Conservation (phyloP, 805 yeast species). For the Metschnikowia lochheadii region DNA sequence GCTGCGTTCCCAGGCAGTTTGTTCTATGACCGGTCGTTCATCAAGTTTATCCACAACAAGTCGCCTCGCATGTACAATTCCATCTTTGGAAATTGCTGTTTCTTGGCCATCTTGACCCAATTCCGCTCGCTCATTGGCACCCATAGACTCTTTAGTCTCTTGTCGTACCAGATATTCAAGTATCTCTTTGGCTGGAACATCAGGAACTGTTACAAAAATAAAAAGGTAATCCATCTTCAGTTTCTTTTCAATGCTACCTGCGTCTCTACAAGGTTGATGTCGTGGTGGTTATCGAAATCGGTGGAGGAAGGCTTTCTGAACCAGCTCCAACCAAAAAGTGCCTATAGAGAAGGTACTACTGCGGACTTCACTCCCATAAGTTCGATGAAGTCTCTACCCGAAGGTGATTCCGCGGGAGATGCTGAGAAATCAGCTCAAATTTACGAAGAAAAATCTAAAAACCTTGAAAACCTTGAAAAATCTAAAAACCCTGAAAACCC, state of each 20-base stretch:
- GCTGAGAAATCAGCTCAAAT: neutral
- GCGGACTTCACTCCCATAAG: conserved; percentile 22
- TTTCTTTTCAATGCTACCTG: conserved; percentile 84
- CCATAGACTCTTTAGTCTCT: conserved; percentile 48
- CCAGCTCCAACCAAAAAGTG: conserved; percentile 31
- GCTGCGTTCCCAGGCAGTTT: conserved; percentile 86
- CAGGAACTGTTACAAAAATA: conserved; percentile 60
- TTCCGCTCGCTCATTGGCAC: conserved; percentile 45
- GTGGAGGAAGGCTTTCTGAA: conserved; percentile 38
- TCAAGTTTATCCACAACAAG: conserved; percentile 55
- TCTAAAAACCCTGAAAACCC: too few relatives aligned
- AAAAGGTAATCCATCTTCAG: conserved; percentile 60
- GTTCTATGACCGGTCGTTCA: conserved; percentile 57
- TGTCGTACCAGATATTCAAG: conserved; percentile 80
- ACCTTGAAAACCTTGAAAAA: neutral
- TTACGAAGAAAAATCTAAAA: neutral
- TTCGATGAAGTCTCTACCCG: conserved; percentile 13
- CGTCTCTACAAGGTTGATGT: conserved; percentile 76
- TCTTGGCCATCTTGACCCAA: conserved; percentile 68
- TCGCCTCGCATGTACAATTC: conserved; percentile 41
- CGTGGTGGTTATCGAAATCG: conserved; percentile 75
- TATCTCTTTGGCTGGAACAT: conserved; percentile 88
- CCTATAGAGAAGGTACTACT: conserved; percentile 28
- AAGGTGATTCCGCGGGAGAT: conserved; percentile 5
- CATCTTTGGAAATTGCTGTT: conserved; percentile 74